These are phyloP conservation scores for Pyrenophora tritici-repentis DNA, from an alignment of 2,329 filamentous ascomycete genomes.

Conservation along the genomic window DNA sequence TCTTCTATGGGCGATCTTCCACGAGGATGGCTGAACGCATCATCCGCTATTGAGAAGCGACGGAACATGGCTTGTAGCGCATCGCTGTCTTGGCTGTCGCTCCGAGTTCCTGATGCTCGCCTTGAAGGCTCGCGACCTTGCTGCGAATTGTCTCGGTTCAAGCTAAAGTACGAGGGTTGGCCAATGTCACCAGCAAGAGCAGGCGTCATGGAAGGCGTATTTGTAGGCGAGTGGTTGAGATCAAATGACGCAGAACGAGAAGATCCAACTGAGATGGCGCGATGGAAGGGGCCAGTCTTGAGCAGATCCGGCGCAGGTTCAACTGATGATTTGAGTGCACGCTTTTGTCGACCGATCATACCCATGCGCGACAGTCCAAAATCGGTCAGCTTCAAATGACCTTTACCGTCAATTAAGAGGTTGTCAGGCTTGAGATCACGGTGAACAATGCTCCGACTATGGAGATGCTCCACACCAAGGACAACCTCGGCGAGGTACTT, in stretches of 20 bases:
- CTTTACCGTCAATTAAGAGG: slow-evolving; percentile 92
- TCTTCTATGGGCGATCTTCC: slow-evolving; percentile 72
- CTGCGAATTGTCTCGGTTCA: slow-evolving; percentile 63
- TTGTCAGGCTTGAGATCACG: slow-evolving; percentile 97
- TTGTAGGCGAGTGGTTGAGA: slow-evolving; percentile 77
- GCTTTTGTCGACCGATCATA: slow-evolving; percentile 92
- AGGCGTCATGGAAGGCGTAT: slow-evolving; percentile 86
- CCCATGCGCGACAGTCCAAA: slow-evolving; percentile 98
- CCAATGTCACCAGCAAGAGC: slow-evolving; percentile 69
- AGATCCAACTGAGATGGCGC: slow-evolving; percentile 82
- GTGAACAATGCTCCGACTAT: slow-evolving; percentile 93
- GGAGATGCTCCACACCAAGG: slow-evolving; percentile 93
- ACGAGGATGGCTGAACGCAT: slow-evolving; percentile 50
- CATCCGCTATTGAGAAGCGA: slow-evolving; percentile 62
- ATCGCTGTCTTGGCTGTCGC: slow-evolving; percentile 91
- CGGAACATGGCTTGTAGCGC: slow-evolving; percentile 81
- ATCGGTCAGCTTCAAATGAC: slow-evolving; percentile 94
- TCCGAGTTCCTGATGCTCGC: slow-evolving; percentile 79
- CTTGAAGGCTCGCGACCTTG: slow-evolving; percentile 65
- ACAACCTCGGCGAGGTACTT: slow-evolving; percentile 97
- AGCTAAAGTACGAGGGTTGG: slow-evolving; percentile 92
- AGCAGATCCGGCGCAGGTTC: slow-evolving; percentile 91
- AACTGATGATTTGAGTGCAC: slow-evolving; percentile 73
- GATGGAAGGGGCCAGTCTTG: slow-evolving; percentile 88
- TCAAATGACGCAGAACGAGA: slow-evolving; percentile 95